These are phyloP conservation scores for Trypanosoma rangeli DNA, from an alignment of 208 protist species.

Conservation along the genomic window DNA sequence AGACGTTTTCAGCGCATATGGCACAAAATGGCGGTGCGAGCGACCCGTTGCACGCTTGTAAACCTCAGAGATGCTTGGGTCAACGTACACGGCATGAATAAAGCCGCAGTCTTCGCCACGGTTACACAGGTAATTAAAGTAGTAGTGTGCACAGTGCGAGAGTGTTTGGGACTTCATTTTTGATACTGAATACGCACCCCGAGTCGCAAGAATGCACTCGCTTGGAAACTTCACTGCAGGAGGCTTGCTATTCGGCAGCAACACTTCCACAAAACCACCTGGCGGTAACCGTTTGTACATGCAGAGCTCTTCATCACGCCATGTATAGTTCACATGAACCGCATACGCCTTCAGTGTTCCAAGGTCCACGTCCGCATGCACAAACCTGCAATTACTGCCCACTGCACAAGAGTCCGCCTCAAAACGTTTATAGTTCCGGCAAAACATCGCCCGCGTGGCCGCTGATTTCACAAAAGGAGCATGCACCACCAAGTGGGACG, in stretches of 20 bases:
- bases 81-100: slow-evolving; percentile 75
- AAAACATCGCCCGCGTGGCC: slow-evolving; percentile 56
- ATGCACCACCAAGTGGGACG: slow-evolving; percentile 54
- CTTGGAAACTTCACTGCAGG: slow-evolving; percentile 48
- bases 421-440: too few relatives aligned
- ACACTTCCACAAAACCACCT: slow-evolving; percentile 46
- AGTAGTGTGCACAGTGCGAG: slow-evolving; percentile 86
- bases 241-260: slow-evolving; percentile 63
- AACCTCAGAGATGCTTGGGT: slow-evolving; percentile 60
- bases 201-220: slow-evolving; percentile 63
- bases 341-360: slow-evolving; percentile 30
- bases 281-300: slow-evolving; percentile 57
- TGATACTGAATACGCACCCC: slow-evolving; percentile 36
- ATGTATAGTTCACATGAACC: slow-evolving; percentile 87
- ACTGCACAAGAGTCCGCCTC: too few relatives aligned
- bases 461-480: slow-evolving; percentile 29
- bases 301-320: slow-evolving; percentile 48
- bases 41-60: slow-evolving; percentile 54
- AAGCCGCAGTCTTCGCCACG: slow-evolving; percentile 73
- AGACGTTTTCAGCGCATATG: slow-evolving; percentile 10
- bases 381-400: slow-evolving; percentile 82
- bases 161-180: slow-evolving; percentile 30
- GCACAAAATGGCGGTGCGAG: slow-evolving; percentile 31
- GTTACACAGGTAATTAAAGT: slow-evolving; percentile 86
- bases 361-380: slow-evolving; percentile 61